Percentiles rank a stretch among this genome's conserved stretches.
phyloP scores from a whole-genome alignment of 2,329 filamentous ascomycete species.

The Arachnomyces sp. region DNA sequence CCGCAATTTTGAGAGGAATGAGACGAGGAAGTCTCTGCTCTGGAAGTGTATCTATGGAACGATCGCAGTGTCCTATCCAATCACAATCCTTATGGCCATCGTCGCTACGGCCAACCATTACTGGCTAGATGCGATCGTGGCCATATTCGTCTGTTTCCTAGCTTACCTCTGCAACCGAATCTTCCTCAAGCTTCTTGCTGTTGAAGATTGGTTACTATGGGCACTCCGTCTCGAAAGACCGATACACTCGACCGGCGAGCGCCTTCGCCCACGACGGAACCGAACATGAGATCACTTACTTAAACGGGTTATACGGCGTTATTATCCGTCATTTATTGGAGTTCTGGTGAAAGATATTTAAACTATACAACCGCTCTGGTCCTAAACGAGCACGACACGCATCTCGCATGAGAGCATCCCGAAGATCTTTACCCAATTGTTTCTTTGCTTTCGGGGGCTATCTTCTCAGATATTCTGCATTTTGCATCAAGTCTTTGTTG shows the following conservation, averaged over 20 bases:
- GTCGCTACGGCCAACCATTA: constrained; percentile 54
- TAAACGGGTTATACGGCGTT: too few relatives aligned
- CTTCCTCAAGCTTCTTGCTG: constrained; percentile 43
- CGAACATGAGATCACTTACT: background rate
- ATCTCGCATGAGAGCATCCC: too few relatives aligned
- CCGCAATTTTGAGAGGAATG: constrained; percentile 34
- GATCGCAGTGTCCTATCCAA: constrained; percentile 42
- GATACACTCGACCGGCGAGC: constrained; percentile 42
- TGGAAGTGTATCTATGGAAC: constrained; percentile 38
- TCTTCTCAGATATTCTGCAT: too few relatives aligned
- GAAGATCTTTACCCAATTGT: too few relatives aligned
- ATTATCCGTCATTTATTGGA: too few relatives aligned
- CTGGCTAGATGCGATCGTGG: constrained; percentile 47
- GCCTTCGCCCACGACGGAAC: constrained; percentile 8
- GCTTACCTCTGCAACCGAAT: constrained; percentile 43
- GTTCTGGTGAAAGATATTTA: too few relatives aligned
- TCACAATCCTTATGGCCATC: constrained; percentile 44
- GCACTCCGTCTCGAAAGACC: constrained; percentile 45
- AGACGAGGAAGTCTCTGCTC: constrained; percentile 32
- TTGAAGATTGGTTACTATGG: constrained; percentile 45
- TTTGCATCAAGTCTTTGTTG: too few relatives aligned
- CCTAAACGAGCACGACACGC: too few relatives aligned
- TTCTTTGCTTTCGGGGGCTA: too few relatives aligned
- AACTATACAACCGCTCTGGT: too few relatives aligned
- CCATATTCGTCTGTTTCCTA: constrained; percentile 40